Base-by-base conservation (phyloP, 495 filamentous ascomycete genomes). In the Penicillium angulare region DNA sequence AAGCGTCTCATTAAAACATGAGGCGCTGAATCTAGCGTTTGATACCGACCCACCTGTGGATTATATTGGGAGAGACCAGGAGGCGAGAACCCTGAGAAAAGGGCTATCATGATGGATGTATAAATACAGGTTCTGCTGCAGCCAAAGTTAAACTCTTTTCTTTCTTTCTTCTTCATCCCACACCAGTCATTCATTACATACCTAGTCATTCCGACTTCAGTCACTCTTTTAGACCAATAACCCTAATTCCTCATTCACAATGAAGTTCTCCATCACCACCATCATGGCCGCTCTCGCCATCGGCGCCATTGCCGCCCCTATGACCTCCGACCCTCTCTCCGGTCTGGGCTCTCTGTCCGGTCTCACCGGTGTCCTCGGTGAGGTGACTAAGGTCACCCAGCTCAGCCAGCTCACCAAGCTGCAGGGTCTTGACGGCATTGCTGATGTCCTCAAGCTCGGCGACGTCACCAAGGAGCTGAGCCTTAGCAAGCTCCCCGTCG, bases 221-320 rank as follows among this genome's bases (percentile, higher is more conserved):
- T 67, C 69, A 62, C 53, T 72, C 69, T 46, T 66, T 69, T 41
- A 38, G 35, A 21, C 44, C 53, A 46, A 43, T 56, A 56, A 57
- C 34, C 50, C 46, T 47, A 53, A 59, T 55, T 36, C n/a, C n/a
- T 9, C 13, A 31, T 16, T 56, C 63, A 72, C 26, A 52, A 70
- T 72, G 69, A 72, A 72, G 69, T 60, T 61, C 47, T 61, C 65
- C 29, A 64, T 70, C 33, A 50, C 63, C 45, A 53, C 68, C 45
- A 55, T 57, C 47, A n/a, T 73, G 43, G 67, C 67, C 45, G 57
- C 65, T 44, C 43, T 68, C 42, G 67, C 69, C 51, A 39, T 54
- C 53, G 57, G 62, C 43, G 63, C 60, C 55, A 26, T 66, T 22
- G 71, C 68, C 40, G 67, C 65, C 47, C 71, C 68, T 35, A 52